phyloP scores from a whole-genome alignment of 164 flowering plant species.

The Litsea cubeba region DNA sequence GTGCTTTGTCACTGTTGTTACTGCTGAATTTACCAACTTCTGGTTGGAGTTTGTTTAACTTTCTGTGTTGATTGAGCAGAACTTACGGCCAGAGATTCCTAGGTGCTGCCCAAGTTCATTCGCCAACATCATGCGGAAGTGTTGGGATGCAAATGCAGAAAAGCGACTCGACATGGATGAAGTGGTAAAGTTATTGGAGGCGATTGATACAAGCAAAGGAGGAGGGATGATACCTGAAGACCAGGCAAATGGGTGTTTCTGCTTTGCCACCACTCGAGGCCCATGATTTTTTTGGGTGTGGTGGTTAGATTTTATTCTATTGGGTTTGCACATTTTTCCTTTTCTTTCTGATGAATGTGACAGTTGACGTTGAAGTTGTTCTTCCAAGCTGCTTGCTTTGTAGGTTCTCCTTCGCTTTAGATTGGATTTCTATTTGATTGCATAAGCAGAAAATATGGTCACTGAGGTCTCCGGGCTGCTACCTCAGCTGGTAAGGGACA shows the following conservation, averaged over 20 bases:
- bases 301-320: background rate
- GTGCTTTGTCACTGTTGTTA: background rate
- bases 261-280: conserved; percentile 52
- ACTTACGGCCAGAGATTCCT: conserved; percentile 72
- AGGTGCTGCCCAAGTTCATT: conserved; percentile 82
- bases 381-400: background rate
- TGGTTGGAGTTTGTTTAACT: background rate
- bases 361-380: background rate
- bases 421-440: background rate
- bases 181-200: conserved; percentile 76
- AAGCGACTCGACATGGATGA: conserved; percentile 86
- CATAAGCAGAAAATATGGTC: background rate
- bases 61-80: conserved; percentile 15
- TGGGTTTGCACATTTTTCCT: background rate
- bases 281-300: conserved; percentile 32
- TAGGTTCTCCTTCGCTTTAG: background rate
- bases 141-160: conserved; percentile 80
- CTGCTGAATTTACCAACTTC: background rate
- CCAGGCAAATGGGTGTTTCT: conserved; percentile 51
- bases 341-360: background rate
- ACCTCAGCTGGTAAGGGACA: too few species aligned
- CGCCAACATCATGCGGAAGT: conserved; percentile 62
- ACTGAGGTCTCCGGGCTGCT: too few species aligned
- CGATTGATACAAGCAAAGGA: conserved; percentile 81
- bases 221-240: conserved; percentile 96